Base-by-base conservation (phyloP, 1,284 basidiomycete species). In the Macrocystidia cucumis region DNA sequence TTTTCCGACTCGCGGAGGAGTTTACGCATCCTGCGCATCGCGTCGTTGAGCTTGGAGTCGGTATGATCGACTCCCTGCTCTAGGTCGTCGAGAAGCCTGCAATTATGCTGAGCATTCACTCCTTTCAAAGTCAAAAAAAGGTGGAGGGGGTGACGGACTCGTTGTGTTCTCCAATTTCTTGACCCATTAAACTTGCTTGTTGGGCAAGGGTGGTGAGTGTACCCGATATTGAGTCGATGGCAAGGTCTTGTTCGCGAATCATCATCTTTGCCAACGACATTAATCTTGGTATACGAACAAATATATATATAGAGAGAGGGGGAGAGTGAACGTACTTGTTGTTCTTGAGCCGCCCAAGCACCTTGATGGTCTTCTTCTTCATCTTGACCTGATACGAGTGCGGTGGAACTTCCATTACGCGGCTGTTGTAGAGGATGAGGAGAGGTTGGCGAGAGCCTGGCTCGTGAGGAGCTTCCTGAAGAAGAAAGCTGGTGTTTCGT, bases 181-280 rank as follows among this genome's bases (percentile, higher is more conserved):
- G 77, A 0, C 91, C 91, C 74, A 96, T 95, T 27, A 95, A 62
- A 4, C 84, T 86, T 1, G 91, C 91, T 59, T 96, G 92, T 44
- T 87, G 79, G 0, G 83, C 78, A 9, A 96, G 63, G 1, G 80
- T 90, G 37, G 55, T 75, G 27, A 96, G 56, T 1, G 91, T 91
- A 0, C 90, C 89, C 0, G 83, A 74, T 48, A 96, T 92, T 1
- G 82, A 74, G 29, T 83, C 78, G 41, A 96, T 79, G 0, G 90
- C 84, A 31, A 77, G 71, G 52, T 96, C 91, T 65, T 96, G 91
- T 48, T 87, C 75, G 30, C 70, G 72, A 27, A 95, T 78, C 58
- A 93, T 77, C 54, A 91, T 74, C 85, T 92, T 24, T 17, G 43
- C 35, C 23, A n/a, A n/a, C n/a, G n/a, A n/a, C n/a, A n/a, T n/a